Evolutionary conservation across 352 stramenopile genomes (phyloP), one percentile per base, ranked within the genome.

Genomic region (Hyaloperonospora brassicae): DNA sequence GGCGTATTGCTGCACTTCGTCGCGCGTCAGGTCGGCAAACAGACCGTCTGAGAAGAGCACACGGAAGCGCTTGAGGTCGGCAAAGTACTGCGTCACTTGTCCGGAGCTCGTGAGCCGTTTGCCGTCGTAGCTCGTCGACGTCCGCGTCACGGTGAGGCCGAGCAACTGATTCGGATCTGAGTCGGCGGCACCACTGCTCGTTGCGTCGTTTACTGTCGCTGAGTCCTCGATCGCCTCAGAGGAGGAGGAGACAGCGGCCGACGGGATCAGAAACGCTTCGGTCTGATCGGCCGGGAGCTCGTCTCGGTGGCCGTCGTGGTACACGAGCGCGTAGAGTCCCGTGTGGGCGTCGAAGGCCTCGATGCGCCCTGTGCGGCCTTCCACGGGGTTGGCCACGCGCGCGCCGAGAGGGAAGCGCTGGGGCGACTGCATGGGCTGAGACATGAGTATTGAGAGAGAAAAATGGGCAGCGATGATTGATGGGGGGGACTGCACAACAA

Each of bases 361-460:
- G 44, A 87, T 75, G n/a, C 63, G 27, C n/a, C 77, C 77, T 27
- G 73, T 84, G 13, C 75, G 70, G 42, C 77, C 77, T 56, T 87
- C 75, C 10, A 86, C 25, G 5, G 75, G 77, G 30, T 83, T 71
- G 17, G 74, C 74, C 13, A 87, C 75, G 13, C 74, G 74, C 34
- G 66, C 82, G 34, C 75, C 74, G 6, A 86, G 24, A 24, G 62
- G 52, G 47, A 72, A 75, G 21, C 72, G 63, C 57, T 76, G 73
- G 41, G 62, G 55, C 31, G 70, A 55, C 1, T 58, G 66, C 50
- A 82, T 73, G 27, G 17, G 17, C 17, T 17, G 17, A 17, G 17
- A 17, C 17, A 17, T 17, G 17, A 17, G 17, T 17, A 17, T 17
- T 17, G 17, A 17, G 17, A 17, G 17, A 17, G 17, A 17, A 17